Evolutionary conservation across 495 filamentous ascomycete species (phyloP).

Genomic region (Collariella sp.): DNA sequence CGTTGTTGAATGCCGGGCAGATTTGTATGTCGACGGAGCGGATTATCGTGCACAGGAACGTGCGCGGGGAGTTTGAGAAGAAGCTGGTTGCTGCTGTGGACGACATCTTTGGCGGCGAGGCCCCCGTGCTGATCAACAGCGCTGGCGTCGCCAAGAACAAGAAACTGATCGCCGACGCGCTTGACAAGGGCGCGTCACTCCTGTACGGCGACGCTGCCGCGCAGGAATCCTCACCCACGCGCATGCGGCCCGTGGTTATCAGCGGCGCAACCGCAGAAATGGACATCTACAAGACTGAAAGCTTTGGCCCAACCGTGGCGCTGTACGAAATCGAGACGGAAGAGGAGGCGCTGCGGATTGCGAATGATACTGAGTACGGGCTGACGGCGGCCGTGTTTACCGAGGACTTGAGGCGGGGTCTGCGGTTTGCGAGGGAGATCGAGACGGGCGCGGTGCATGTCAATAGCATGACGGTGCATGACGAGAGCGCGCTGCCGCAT

Average conservation of each 20-base stretch:
- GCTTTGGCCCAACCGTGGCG: constrained; percentile 70
- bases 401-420: constrained; percentile 61
- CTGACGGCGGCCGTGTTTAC: constrained; percentile 85
- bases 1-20: constrained; percentile 61
- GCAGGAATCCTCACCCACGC: constrained; percentile 41
- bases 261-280: constrained; percentile 64
- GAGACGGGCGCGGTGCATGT: constrained; percentile 84
- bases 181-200: constrained; percentile 59
- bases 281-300: constrained; percentile 75
- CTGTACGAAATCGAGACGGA: constrained; percentile 49
- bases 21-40: constrained; percentile 90
- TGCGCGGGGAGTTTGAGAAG: constrained; percentile 57
- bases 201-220: constrained; percentile 47
- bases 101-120: constrained; percentile 39
- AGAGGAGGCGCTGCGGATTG: constrained; percentile 64
- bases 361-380: constrained; percentile 77
- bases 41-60: constrained; percentile 66
- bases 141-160: constrained; percentile 59
- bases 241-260: constrained; percentile 66
- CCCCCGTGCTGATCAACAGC: constrained; percentile 53
- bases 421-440: constrained; percentile 65
- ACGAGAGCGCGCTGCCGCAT: constrained; percentile 70
- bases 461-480: constrained; percentile 77
- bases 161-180: constrained; percentile 55
- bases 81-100: constrained; percentile 48